Conservation (phyloP, 1,284 basidiomycete genomes). For the Cutaneotrichosporon sp. region DNA sequence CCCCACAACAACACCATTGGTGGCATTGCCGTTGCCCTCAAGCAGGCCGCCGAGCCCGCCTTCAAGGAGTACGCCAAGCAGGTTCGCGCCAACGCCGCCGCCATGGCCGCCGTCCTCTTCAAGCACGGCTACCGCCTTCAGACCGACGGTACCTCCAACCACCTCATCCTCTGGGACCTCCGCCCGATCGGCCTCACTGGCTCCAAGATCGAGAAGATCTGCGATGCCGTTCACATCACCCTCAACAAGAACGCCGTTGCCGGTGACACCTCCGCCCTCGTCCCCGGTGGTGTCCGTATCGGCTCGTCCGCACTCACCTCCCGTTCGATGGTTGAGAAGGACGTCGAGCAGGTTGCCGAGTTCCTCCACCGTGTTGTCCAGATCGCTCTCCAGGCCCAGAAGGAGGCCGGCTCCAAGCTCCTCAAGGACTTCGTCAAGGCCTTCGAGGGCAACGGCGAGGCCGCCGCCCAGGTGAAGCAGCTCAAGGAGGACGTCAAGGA, state of each 20-base stretch:
- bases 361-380: slow-evolving; percentile 92
- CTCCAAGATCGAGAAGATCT: slow-evolving; percentile 97
- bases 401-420: slow-evolving; percentile 90
- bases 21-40: slow-evolving; percentile 89
- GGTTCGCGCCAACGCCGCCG: slow-evolving; percentile 80
- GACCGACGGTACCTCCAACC: slow-evolving; percentile 95
- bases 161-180: slow-evolving; percentile 96
- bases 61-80: slow-evolving; percentile 93
- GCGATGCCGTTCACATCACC: slow-evolving; percentile 92
- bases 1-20: slow-evolving; percentile 99
- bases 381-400: slow-evolving; percentile 78
- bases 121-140: slow-evolving; percentile 89
- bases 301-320: slow-evolving; percentile 93
- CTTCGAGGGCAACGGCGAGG: slow-evolving; percentile 69
- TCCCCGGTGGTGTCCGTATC: slow-evolving; percentile 95
- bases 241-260: slow-evolving; percentile 61
- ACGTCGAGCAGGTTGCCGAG: slow-evolving; percentile 76
- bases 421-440: slow-evolving; percentile 92
- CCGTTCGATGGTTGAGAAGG: slow-evolving; percentile 64
- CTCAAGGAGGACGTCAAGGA: slow-evolving; percentile 44
- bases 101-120: slow-evolving; percentile 67
- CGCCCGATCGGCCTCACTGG: slow-evolving; percentile 92
- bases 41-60: slow-evolving; percentile 83
- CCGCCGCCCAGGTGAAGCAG: slow-evolving; percentile 53
- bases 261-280: slow-evolving; percentile 66